These are phyloP conservation scores for Plasmodium yoelii DNA, from an alignment of 169 alveolate species.

Conservation along the genomic window DNA sequence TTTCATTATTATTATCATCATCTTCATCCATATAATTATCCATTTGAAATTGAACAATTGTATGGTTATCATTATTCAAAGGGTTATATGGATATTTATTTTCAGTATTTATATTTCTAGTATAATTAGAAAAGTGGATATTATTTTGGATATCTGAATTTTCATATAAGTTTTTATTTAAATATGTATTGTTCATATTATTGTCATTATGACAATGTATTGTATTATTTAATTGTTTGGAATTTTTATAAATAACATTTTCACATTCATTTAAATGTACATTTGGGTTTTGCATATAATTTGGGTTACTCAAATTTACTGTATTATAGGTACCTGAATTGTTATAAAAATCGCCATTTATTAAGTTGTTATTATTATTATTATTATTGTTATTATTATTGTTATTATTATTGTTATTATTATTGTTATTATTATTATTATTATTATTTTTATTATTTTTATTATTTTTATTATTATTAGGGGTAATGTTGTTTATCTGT, in stretches of 20 bases:
- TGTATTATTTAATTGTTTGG: neutral
- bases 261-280: neutral
- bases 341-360: neutral
- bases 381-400: neutral
- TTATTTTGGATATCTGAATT: no score
- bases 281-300: neutral
- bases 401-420: neutral
- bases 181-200: neutral
- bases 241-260: neutral
- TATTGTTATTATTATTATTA: neutral
- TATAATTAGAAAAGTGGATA: neutral
- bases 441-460: neutral
- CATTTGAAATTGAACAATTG: neutral
- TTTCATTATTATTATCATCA: neutral
- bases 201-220: neutral
- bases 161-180: no score
- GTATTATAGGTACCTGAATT: neutral
- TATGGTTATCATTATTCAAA: neutral
- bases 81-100: no score
- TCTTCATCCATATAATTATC: neutral
- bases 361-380: neutral
- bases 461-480: neutral
- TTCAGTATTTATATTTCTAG: neutral
- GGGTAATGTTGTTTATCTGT: neutral
- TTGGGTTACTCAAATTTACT: neutral